phyloP scores from a whole-genome alignment of 768 basidiomycete genomes.

The Termitomyces sp. region DNA sequence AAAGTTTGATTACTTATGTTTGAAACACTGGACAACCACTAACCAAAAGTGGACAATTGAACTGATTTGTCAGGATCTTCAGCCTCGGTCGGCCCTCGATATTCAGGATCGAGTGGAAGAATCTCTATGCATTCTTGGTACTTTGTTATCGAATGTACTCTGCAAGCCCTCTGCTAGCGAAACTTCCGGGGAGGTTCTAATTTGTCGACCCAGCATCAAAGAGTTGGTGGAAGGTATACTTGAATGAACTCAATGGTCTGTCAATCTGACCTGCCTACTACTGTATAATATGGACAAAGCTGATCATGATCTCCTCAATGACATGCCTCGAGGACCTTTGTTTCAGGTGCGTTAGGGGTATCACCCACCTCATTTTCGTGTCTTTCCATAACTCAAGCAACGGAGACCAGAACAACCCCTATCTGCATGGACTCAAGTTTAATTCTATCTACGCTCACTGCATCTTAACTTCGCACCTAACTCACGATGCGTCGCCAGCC shows the following conservation, averaged over 20 bases:
- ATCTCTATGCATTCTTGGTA: neutral
- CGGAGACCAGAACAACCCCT: no score
- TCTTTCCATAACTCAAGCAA: neutral
- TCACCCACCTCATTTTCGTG: neutral
- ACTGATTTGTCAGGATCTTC: no score
- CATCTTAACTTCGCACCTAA: constrained; percentile 7
- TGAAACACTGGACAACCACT: no score
- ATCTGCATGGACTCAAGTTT: neutral
- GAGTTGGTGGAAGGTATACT: constrained; percentile 1
- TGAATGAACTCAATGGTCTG: constrained; percentile 4
- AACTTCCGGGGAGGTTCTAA: neutral
- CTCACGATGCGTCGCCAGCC: neutral
- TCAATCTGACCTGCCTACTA: constrained; percentile 4
- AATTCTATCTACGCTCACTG: constrained; percentile 1
- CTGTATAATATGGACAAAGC: neutral
- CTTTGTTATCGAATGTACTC: neutral
- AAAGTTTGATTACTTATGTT: no score
- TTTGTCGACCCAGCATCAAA: neutral
- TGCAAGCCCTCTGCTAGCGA: neutral
- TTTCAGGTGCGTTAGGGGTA: neutral
- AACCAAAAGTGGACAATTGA: no score
- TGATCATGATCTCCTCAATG: neutral
- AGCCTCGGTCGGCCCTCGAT: constrained; percentile 1
- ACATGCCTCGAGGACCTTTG: neutral
- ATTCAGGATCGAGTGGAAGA: neutral